Evolutionary conservation across 805 yeast genomes (phyloP).

Genomic region (Phaffomyces thermotolerans): DNA sequence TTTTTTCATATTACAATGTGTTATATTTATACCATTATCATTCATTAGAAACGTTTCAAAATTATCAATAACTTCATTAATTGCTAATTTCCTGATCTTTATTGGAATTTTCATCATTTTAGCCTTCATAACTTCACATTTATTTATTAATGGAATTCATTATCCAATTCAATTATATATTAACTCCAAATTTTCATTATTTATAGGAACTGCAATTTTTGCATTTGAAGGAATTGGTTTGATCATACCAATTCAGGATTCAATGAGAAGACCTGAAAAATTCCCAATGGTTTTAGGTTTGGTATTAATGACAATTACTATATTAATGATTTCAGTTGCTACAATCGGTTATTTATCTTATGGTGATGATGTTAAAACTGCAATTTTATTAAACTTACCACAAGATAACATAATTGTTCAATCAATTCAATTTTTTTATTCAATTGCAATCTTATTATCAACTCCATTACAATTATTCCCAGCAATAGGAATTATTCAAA

Average conservation of each 20-base stretch:
- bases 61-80: constrained; percentile 60
- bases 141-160: constrained; percentile 37
- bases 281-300: constrained; percentile 58
- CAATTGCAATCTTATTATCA: constrained; percentile 36
- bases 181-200: constrained; percentile 59
- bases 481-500: constrained; percentile 67
- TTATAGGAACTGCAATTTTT: constrained; percentile 78
- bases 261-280: constrained; percentile 69
- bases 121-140: constrained; percentile 43
- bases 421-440: constrained; percentile 62
- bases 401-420: constrained; percentile 56
- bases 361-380: constrained; percentile 59
- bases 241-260: constrained; percentile 74
- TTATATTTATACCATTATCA: constrained; percentile 60
- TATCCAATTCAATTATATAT: constrained; percentile 42
- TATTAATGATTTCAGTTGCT: constrained; percentile 57
- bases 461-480: constrained; percentile 81
- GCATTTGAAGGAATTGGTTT: constrained; percentile 87
- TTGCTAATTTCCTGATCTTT: constrained; percentile 66
- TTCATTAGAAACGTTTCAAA: constrained; percentile 71
- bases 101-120: constrained; percentile 59
- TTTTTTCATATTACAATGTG: constrained; percentile 47
- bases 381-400: constrained; percentile 65
- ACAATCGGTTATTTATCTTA: constrained; percentile 63
- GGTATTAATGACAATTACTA: constrained; percentile 57